Conservation (phyloP, 768 basidiomycete species). For the Dendrothele bispora region DNA sequence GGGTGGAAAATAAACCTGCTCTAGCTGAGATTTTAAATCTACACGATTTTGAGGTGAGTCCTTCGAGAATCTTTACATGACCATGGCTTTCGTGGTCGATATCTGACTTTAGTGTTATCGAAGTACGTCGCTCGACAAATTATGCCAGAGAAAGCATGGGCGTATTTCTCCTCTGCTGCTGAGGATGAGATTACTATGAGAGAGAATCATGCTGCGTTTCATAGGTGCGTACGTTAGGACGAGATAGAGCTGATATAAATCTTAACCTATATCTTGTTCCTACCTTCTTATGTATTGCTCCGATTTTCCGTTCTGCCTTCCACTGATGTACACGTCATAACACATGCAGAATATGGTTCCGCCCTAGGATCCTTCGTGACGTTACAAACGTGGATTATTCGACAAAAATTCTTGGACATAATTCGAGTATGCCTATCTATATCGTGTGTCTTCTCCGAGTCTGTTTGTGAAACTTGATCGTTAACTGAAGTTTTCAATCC, state of each 20-base stretch:
- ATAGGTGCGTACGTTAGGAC: no score
- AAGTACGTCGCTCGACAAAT: conserved; percentile 83
- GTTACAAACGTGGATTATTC: conserved; percentile 85
- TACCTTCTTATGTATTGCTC: neutral
- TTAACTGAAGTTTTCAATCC: no score
- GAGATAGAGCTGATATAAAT: no score
- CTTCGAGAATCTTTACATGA: conserved; percentile 3
- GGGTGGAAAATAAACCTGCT: conserved; percentile 63
- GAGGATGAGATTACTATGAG: conserved; percentile 91
- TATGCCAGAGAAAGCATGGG: conserved; percentile 89
- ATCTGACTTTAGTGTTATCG: no score
- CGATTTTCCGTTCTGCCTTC: no score
- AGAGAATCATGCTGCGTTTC: conserved; percentile 90
- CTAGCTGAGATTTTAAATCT: conserved; percentile 81
- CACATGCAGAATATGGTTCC: conserved; percentile 75
- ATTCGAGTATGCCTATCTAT: conserved; percentile 75
- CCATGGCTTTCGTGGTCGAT: neutral
- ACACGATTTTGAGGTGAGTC: conserved; percentile 87
- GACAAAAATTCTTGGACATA: conserved; percentile 75
- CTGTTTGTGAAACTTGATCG: no score
- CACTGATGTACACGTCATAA: no score
- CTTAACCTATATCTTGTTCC: neutral
- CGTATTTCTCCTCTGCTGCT: conserved; percentile 93
- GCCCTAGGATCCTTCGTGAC: conserved; percentile 81
- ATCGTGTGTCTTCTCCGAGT: conserved; percentile 46